Evolutionary conservation across 2,329 filamentous ascomycete genomes (phyloP), one percentile per base, ranked within the genome.

Genomic region (Penicillium sp.): DNA sequence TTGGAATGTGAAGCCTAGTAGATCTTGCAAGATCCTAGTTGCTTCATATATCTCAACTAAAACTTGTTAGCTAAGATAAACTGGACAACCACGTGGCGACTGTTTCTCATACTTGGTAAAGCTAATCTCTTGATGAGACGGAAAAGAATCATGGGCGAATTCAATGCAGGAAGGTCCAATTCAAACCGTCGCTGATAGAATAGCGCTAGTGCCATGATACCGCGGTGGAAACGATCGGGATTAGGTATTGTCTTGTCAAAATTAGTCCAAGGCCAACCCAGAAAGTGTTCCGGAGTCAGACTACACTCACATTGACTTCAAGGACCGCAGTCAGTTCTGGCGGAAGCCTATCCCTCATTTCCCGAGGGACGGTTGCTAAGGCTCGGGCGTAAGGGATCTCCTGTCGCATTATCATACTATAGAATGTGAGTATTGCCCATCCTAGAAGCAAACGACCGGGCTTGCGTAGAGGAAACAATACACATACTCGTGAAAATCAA

Each of bases 361-460:
- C 76, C 16, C 65, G 67, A 6, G 79, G 78, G 8, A 81, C 65
- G 44, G 66, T 63, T 43, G 72, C 78, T 45, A 81, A 76, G 21
- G 88, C 88, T 64, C 84, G 80, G 45, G 88, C 82, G 71, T 88
- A 97, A 0, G 88, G 82, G 27, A 97, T 80, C 54, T 88, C 83
- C 46, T 87, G 87, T 86, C 90, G 96, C 44, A 79, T 77, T 53
- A 81, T 59, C 63, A 70, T 70, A 19, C 70, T 72, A 29, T 27
- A 43, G 15, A 48, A 41, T 52, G 38, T 60, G 10, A 61, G 48
- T 33, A 48, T 34, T 41, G 25, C 29, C 4, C 16, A 6, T 27
- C 3, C 11, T 27, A 19, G n/a, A 36, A 50, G 38, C 38, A 36
- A 51, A 31, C 50, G 3, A 27, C 34, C 3, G 36, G 11, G 10